phyloP scores from a whole-genome alignment of 2,329 filamentous ascomycete genomes.

The Thielaviopsis populi region DNA sequence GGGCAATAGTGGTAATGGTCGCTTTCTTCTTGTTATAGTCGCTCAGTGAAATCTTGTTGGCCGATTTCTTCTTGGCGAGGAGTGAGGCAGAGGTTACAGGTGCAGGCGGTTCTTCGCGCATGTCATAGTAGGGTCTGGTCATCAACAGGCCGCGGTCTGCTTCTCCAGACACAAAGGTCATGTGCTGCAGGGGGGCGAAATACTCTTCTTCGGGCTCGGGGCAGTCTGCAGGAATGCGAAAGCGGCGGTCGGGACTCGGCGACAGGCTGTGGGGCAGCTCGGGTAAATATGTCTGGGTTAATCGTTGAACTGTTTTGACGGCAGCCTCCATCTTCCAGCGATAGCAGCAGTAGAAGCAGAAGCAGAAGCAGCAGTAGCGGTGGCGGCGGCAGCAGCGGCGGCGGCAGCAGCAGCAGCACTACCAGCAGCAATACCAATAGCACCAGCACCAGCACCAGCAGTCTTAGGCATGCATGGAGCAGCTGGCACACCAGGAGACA shows the following conservation, averaged over 20 bases:
- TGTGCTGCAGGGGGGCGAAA: slow-evolving; percentile 38
- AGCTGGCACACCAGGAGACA: not conserved
- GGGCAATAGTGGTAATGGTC: no score
- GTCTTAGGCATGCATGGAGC: slow-evolving; percentile 13
- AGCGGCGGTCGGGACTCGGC: slow-evolving; percentile 33
- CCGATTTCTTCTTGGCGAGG: slow-evolving; percentile 33
- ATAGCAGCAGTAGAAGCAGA: not conserved
- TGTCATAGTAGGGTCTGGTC: slow-evolving; percentile 42
- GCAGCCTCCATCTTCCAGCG: slow-evolving; percentile 37
- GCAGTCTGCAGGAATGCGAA: slow-evolving; percentile 30
- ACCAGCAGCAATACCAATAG: no score
- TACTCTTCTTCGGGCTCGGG: slow-evolving; percentile 35
- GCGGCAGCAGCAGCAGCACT: not conserved
- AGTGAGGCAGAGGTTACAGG: slow-evolving; percentile 26
- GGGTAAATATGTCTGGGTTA: slow-evolving; percentile 38
- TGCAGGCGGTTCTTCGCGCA: slow-evolving; percentile 36
- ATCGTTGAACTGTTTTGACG: slow-evolving; percentile 39
- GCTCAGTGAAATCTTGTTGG: slow-evolving; percentile 39
- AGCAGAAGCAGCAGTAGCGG: not conserved
- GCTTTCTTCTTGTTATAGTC: slow-evolving; percentile 43
- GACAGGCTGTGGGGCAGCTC: slow-evolving; percentile 39
- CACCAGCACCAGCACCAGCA: not conserved
- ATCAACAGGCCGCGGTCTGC: slow-evolving; percentile 43
- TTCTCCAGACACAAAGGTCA: slow-evolving; percentile 38
- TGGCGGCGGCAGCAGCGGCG: not conserved